Evolutionary conservation across 2,329 filamentous ascomycete species (phyloP).

Genomic region (Cytospora chrysosperma): DNA sequence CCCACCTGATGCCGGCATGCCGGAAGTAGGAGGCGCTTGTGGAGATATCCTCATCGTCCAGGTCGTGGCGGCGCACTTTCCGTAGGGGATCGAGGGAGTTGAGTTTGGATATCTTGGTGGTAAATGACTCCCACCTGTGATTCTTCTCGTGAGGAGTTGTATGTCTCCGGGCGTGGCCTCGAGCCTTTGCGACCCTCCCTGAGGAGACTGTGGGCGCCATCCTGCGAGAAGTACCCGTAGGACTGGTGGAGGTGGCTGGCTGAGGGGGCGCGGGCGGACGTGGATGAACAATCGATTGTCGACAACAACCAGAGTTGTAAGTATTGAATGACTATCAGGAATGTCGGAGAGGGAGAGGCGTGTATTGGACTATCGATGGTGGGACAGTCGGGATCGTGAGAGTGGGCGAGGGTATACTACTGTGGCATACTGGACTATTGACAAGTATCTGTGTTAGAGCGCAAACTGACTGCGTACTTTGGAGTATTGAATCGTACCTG

Average conservation of each 20-base stretch:
- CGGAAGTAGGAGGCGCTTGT: conserved; percentile 84
- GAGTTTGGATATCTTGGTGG: conserved; percentile 83
- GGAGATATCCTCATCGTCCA: conserved; percentile 75
- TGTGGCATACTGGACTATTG: not conserved
- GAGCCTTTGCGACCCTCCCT: conserved; percentile 67
- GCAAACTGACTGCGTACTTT: not conserved
- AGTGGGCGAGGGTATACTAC: not conserved
- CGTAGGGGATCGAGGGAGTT: conserved; percentile 89
- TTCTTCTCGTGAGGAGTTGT: conserved; percentile 75
- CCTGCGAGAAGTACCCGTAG: conserved; percentile 32
- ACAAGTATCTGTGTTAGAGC: not conserved
- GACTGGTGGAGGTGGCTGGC: too few relatives aligned
- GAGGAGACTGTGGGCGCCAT: conserved; percentile 61
- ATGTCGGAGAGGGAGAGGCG: not conserved
- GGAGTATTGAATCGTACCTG: too few relatives aligned
- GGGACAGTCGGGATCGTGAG: not conserved
- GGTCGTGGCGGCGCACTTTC: conserved; percentile 79
- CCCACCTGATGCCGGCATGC: conserved; percentile 81
- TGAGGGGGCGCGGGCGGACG: too few relatives aligned
- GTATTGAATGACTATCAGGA: not conserved
- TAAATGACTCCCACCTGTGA: conserved; percentile 90
- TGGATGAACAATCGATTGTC: not conserved
- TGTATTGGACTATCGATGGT: not conserved
- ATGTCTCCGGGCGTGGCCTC: conserved; percentile 59
- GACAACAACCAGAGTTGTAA: not conserved